Evolutionary conservation across 768 basidiomycete genomes (phyloP).

Genomic region (Filobasidium wieringae): DNA sequence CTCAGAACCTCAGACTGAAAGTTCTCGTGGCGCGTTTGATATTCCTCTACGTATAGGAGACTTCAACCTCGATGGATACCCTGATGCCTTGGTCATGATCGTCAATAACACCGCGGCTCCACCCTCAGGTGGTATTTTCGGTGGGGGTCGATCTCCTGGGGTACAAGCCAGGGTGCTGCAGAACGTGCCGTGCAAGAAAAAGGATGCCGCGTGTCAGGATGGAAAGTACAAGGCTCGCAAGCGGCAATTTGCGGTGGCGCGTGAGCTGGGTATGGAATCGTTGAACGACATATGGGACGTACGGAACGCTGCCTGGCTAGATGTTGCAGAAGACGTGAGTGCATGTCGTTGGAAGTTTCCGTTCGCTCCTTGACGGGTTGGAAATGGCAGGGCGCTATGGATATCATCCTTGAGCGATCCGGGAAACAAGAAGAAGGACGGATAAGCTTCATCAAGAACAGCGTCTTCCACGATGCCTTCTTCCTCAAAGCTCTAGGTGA

Average conservation of each 20-base stretch:
- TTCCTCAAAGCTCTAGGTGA: slow-evolving; percentile 90
- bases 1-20: slow-evolving; percentile 45
- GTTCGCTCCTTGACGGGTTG: background rate
- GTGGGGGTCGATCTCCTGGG: slow-evolving; percentile 16
- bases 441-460: slow-evolving; percentile 80
- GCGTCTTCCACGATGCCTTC: slow-evolving; percentile 96
- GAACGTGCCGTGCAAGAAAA: slow-evolving; percentile 33
- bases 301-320: slow-evolving; percentile 63
- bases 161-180: slow-evolving; percentile 34
- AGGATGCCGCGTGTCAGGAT: slow-evolving; percentile 15
- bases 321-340: slow-evolving; percentile 90
- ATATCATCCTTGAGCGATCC: slow-evolving; percentile 79
- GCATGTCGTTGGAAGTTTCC: background rate
- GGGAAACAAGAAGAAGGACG: slow-evolving; percentile 48
- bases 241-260: slow-evolving; percentile 54
- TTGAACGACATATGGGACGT: slow-evolving; percentile 66
- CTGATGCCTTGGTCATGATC: slow-evolving; percentile 61
- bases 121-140: slow-evolving; percentile 36
- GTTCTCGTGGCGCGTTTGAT: slow-evolving; percentile 48
- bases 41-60: slow-evolving; percentile 74
- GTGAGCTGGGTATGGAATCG: slow-evolving; percentile 47
- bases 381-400: slow-evolving; percentile 60
- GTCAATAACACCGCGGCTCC: slow-evolving; percentile 41
- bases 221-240: slow-evolving; percentile 39
- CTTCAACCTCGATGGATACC: slow-evolving; percentile 85